phyloP scores from a whole-genome alignment of 306 rosid species.

The Vigna reflexopilosa region DNA sequence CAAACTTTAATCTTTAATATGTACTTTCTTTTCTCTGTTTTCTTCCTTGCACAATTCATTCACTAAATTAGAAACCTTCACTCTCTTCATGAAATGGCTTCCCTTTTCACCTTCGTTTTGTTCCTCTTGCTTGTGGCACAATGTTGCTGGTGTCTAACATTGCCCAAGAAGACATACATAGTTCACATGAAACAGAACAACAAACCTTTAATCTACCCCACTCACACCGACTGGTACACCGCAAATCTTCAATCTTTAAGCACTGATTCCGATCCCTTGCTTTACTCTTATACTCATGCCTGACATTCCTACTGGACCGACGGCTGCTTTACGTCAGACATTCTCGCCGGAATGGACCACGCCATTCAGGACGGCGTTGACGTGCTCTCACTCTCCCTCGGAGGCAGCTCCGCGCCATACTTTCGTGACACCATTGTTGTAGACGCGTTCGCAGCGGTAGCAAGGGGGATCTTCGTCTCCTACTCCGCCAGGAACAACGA shows the following conservation, averaged over 20 bases:
- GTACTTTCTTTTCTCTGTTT: too few species aligned
- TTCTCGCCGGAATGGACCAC: conserved; percentile 75
- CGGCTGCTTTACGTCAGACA: conserved; percentile 80
- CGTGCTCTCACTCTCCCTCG: conserved; percentile 79
- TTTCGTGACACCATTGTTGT: conserved; percentile 71
- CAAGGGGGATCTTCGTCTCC: conserved; percentile 77
- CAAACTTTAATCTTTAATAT: too few species aligned
- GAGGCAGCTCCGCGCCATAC: conserved; percentile 84
- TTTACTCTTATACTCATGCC: conserved; percentile 71
- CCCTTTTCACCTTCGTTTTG: conserved; percentile 15
- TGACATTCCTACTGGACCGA: conserved; percentile 66
- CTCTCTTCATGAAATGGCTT: conserved; percentile 44
- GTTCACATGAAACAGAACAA: conserved; percentile 68
- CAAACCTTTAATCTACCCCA: conserved; percentile 61
- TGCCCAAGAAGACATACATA: conserved; percentile 66
- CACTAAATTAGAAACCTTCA: too few species aligned
- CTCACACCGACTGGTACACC: conserved; percentile 83
- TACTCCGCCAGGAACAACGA: conserved; percentile 91
- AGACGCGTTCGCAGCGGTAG: conserved; percentile 75
- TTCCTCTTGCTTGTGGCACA: conserved; percentile 38
- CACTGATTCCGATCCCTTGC: conserved; percentile 50
- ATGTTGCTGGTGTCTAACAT: conserved; percentile 22
- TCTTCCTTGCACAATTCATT: neutral
- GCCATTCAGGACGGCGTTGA: conserved; percentile 82
- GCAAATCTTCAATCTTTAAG: conserved; percentile 65